Percentiles rank a stretch among this genome's conserved stretches.
Conservation (phyloP, 805 yeast genomes). For the Suhomyces sp. region DNA sequence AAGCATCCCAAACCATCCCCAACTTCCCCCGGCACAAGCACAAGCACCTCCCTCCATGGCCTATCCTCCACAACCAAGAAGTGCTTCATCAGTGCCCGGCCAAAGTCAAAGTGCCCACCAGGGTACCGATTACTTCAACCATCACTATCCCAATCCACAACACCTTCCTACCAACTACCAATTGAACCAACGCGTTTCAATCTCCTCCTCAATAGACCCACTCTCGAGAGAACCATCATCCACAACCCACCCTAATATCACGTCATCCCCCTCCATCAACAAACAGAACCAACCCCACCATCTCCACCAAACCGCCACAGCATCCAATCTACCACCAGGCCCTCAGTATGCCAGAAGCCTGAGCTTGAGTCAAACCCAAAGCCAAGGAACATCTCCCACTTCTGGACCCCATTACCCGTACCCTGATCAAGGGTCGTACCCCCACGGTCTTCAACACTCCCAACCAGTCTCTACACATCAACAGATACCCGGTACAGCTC, state of each 20-base stretch:
- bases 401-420: slow-evolving; percentile 2
- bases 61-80: slow-evolving; percentile 1
- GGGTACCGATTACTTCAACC: slow-evolving; percentile 7
- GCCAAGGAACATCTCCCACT: slow-evolving; percentile 5
- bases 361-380: slow-evolving; percentile 1
- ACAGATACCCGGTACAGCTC: not conserved
- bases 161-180: slow-evolving; percentile 6
- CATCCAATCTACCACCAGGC: slow-evolving; percentile 5
- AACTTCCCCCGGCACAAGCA: not conserved
- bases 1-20: not conserved
- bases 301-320: not conserved
- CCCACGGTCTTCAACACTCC: not conserved
- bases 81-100: slow-evolving; percentile 6
- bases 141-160: slow-evolving; percentile 4
- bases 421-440: too few relatives aligned
- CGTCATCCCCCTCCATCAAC: slow-evolving; percentile 3
- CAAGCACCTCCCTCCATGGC: slow-evolving; percentile 3
- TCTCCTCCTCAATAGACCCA: slow-evolving; percentile 7
- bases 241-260: slow-evolving; percentile 1
- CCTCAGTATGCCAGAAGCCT: slow-evolving; percentile 5
- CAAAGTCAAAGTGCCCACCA: slow-evolving; percentile 1
- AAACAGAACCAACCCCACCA: not conserved
- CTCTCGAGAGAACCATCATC: slow-evolving; percentile 6
- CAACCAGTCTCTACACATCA: not conserved
- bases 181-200: slow-evolving; percentile 9